phyloP scores from a whole-genome alignment of 2,329 filamentous ascomycete species.

The Fusarium napiforme region DNA sequence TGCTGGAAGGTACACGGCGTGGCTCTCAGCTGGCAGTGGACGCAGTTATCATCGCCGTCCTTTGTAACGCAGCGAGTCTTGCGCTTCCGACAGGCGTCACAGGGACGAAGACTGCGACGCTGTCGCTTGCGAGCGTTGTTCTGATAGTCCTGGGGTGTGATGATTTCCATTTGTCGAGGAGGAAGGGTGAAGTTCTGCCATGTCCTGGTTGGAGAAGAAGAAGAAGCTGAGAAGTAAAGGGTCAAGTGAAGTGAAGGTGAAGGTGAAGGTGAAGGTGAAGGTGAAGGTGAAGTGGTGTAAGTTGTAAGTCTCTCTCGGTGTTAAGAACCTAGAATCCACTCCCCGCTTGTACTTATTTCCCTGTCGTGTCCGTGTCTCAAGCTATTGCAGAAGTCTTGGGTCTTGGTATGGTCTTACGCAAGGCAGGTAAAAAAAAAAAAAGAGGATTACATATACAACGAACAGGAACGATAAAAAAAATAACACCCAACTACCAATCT shows the following conservation, averaged over 20 bases:
- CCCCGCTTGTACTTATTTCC: conserved; percentile 21
- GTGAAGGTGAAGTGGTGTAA: not conserved
- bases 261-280: no score
- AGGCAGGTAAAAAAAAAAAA: not conserved
- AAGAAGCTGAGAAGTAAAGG: not conserved
- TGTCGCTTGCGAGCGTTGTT: conserved; percentile 45
- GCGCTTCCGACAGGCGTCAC: conserved; percentile 49
- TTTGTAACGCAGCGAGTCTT: conserved; percentile 50
- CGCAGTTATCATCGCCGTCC: conserved; percentile 44
- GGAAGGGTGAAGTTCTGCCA: not conserved
- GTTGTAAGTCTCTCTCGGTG: not conserved
- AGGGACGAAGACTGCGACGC: conserved; percentile 46
- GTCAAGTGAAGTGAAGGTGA: not conserved
- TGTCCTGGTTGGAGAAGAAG: not conserved
- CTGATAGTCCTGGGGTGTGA: conserved; percentile 48
- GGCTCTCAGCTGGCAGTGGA: conserved; percentile 45
- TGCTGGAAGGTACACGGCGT: conserved; percentile 47
- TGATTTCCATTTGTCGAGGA: conserved; percentile 45
- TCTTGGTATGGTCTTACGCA: conserved; percentile 20
- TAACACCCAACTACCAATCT: conserved; percentile 13
- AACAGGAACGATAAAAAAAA: not conserved
- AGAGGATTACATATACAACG: not conserved
- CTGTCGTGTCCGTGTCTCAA: conserved; percentile 22
- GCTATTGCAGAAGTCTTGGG: not conserved
- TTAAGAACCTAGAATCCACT: conserved; percentile 2